Base-by-base conservation (phyloP, 768 basidiomycete species). In the Rhizopogon vulgaris region DNA sequence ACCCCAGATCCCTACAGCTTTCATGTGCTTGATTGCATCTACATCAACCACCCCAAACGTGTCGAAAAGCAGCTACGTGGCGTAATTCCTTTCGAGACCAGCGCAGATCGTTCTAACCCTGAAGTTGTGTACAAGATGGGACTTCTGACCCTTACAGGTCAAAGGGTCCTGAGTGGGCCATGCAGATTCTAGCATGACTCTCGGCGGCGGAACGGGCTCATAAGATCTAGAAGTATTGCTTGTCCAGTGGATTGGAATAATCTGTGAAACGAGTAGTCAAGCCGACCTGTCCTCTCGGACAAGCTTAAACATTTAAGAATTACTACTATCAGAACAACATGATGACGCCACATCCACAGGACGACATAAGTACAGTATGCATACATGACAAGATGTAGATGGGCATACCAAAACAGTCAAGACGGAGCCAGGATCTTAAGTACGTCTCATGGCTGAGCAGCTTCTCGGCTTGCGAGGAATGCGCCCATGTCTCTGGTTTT, bases 401-500 rank as follows among this genome's bases (percentile, higher is more conserved):
- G 18, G 34, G 32, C 45, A 46, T 46, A 46, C 45, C 45, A 34
- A 46, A 34, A 34, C 3, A 11, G 32, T 11, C 32, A 34, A 22
- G 6, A 46, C 22, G 22, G 28, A 34, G 32, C 8, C 32, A 7
- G 22, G 5, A 8, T 32, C 8, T 34, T 22, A 14, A 32, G 14
- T 15, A 24, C 45, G 24, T 8, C 8, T 46, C 32, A 46, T 14
- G 45, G 22, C 14, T 34, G 45, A 52, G 64, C 60, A 43, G 68
- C 69, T 8, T 71, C 71, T 11, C 68, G 57, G n/a, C 61, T 56
- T 4, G 74, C 70, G 6, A 78, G 54, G 58, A 77, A 78, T 4
- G 67, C 70, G 49, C 69, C 73, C 48, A 67, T 67, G 51, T 75
- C 69, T 32, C 71, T 67, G 22, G 65, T 64, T 45, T 68, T 71